Evolutionary conservation across 2,329 filamentous ascomycete species (phyloP).

Genomic region (Ophiosphaerella narmari): DNA sequence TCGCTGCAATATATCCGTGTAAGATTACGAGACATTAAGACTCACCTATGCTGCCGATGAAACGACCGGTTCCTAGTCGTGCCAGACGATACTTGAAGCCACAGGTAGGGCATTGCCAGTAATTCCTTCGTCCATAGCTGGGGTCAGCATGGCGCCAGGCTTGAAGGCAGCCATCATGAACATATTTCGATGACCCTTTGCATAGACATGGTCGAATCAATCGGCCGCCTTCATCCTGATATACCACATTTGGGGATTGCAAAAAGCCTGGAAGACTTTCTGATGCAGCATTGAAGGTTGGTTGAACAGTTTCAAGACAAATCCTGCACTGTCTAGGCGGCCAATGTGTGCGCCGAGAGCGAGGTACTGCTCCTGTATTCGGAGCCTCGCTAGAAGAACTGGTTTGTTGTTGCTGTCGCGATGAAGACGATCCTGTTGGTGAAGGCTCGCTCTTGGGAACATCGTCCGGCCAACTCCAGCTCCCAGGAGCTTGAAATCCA

Average conservation of each 20-base stretch:
- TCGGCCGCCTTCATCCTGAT: slow-evolving; percentile 75
- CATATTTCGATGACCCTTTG: slow-evolving; percentile 90
- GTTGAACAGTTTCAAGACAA: slow-evolving; percentile 74
- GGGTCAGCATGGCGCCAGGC: slow-evolving; percentile 80
- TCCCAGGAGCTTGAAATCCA: slow-evolving; percentile 44
- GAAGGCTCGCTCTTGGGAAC: slow-evolving; percentile 41
- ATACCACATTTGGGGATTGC: slow-evolving; percentile 65
- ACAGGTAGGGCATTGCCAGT: slow-evolving; percentile 88
- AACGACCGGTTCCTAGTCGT: slow-evolving; percentile 74
- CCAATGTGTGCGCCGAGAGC: slow-evolving; percentile 57
- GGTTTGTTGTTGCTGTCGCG: slow-evolving; percentile 17
- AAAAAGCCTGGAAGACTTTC: slow-evolving; percentile 62
- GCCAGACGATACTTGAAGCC: slow-evolving; percentile 80
- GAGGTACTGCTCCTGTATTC: slow-evolving; percentile 15
- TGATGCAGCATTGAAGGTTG: slow-evolving; percentile 62
- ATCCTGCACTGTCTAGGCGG: slow-evolving; percentile 82
- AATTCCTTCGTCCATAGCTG: slow-evolving; percentile 67
- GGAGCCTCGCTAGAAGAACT: slow-evolving; percentile 19
- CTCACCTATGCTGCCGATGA: slow-evolving; percentile 55
- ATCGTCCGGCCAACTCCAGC: slow-evolving; percentile 56
- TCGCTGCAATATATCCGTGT: background rate
- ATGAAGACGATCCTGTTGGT: slow-evolving; percentile 16
- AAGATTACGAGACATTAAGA: background rate
- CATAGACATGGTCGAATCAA: slow-evolving; percentile 90
- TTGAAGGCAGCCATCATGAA: slow-evolving; percentile 88